Conservation (phyloP, 768 basidiomycete species). For the Suillus subalutaceus region DNA sequence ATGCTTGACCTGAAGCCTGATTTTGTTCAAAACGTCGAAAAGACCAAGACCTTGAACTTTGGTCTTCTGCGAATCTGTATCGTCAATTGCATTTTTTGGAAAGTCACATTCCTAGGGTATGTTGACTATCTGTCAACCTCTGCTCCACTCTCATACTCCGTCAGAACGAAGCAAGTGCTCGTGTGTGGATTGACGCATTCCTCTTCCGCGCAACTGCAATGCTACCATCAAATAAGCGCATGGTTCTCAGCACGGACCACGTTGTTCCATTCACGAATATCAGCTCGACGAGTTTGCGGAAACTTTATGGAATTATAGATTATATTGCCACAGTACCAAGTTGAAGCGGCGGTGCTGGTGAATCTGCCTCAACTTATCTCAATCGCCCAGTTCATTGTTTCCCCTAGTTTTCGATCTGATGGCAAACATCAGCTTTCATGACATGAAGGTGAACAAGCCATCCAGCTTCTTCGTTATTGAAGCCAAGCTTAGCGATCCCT, state of each 20-base stretch:
- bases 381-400: neutral
- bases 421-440: too few species aligned
- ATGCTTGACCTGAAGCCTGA: neutral
- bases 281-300: neutral
- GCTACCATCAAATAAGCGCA: neutral
- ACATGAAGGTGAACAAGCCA: neutral
- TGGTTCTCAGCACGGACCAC: neutral
- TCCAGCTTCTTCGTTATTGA: neutral
- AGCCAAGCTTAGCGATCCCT: neutral
- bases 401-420: neutral
- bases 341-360: neutral
- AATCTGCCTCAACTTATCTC: neutral
- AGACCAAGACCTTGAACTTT: neutral
- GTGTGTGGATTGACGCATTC: neutral
- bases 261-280: neutral
- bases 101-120: neutral
- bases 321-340: neutral
- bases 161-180: neutral
- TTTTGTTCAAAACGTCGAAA: neutral
- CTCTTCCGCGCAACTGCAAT: neutral
- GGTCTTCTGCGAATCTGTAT: neutral
- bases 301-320: neutral
- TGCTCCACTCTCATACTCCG: neutral
- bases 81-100: neutral
- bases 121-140: neutral